Base-by-base conservation (phyloP, 2,329 filamentous ascomycete genomes). In the Beauveria varroae region DNA sequence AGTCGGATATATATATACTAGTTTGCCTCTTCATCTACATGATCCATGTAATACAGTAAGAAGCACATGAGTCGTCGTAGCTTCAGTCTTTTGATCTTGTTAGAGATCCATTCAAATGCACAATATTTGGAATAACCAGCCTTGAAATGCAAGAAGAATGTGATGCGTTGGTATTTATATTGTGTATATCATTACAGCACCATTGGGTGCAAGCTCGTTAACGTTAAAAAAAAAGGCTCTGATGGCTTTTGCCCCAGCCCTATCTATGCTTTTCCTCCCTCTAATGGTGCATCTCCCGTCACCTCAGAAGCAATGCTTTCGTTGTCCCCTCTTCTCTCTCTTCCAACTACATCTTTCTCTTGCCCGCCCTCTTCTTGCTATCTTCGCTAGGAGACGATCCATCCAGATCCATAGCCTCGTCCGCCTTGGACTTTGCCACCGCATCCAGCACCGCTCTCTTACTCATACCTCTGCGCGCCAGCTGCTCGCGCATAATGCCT, bases 371-470 rank as follows among this genome's bases (percentile, higher is more conserved):
- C 70, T 81, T 83, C 75, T 76, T 79, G 63, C 71, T 76, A 50
- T 81, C 79, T 54, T 78, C 79, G 1, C 71, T 71, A 7, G 76
- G 74, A 5, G 79, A 75, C 5, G 78, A 78, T 12, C 81, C 79
- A 52, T 86, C 84, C 30, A 86, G 67, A 56, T 86, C 83, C 78
- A 85, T 83, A 49, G 75, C 78, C 64, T 81, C 79, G 34, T 79
- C 78, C 4, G 78, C 75, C 1, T 75, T 30, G 18, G 24, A 40
- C 53, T 74, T 75, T 50, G 77, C 68, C 55, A 75, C 72, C 53
- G 46, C 24, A 1, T 81, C 78, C 61, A 77, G 76, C 66, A 78
- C 76, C 61, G 69, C 63, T 24, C 73, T 68, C 66, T 75, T 75
- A 61, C 68, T 70, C 30, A 68, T 65, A 1, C 62, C 66, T 53